phyloP scores from a whole-genome alignment of 495 filamentous ascomycete species.

The Elasticomyces elasticus region DNA sequence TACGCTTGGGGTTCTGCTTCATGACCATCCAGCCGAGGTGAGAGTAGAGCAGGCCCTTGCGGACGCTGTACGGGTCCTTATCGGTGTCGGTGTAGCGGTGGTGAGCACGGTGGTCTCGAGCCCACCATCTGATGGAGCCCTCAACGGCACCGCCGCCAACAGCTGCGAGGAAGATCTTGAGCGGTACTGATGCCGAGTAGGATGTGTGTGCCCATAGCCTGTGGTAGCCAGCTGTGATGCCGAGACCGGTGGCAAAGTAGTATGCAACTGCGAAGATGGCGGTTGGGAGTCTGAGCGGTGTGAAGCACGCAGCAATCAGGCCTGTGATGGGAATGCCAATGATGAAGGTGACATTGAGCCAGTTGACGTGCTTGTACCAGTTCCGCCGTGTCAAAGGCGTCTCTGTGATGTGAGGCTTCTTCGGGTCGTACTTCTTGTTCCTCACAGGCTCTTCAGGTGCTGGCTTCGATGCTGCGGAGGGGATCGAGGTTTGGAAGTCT shows the following conservation, averaged over 20 bases:
- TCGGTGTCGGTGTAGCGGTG: constrained; percentile 99
- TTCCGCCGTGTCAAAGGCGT: constrained; percentile 68
- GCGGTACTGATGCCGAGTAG: constrained; percentile 78
- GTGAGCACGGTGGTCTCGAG: constrained; percentile 89
- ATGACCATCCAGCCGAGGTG: constrained; percentile 70
- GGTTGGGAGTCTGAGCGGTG: constrained; percentile 66
- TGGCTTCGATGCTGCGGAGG: constrained; percentile 28
- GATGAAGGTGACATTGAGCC: constrained; percentile 69
- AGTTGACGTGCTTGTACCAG: constrained; percentile 97
- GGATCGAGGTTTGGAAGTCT: constrained; percentile 24
- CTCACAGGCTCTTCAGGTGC: constrained; percentile 30
- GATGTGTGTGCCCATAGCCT: constrained; percentile 91
- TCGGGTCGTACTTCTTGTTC: constrained; percentile 33
- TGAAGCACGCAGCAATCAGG: constrained; percentile 68
- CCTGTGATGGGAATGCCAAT: constrained; percentile 73
- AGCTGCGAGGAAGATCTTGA: constrained; percentile 86
- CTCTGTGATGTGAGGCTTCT: constrained; percentile 41
- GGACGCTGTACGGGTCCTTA: constrained; percentile 97
- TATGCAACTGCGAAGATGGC: constrained; percentile 71
- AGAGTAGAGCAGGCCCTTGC: constrained; percentile 94
- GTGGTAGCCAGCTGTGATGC: constrained; percentile 74
- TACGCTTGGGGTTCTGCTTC: constrained; percentile 42
- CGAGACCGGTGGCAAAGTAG: constrained; percentile 85
- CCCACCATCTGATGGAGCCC: constrained; percentile 96
- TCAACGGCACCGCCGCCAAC: constrained; percentile 92